Base-by-base conservation (phyloP, 352 stramenopile genomes). In the Phytophthora cryptogea region DNA sequence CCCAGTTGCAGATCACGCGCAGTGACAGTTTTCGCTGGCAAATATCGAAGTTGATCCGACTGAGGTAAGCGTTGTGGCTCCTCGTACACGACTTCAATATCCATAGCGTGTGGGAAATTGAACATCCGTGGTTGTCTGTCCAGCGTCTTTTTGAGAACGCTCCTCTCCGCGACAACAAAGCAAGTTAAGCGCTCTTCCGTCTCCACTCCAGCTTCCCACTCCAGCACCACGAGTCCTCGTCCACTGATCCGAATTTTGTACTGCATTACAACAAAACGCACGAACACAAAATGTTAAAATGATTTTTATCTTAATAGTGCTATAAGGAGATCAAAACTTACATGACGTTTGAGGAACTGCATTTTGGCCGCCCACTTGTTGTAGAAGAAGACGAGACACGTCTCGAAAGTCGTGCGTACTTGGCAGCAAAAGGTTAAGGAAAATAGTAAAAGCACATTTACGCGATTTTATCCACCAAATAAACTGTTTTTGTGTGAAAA, bases 311-410 rank as follows among this genome's bases (percentile, higher is more conserved):
- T n/a, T n/a, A n/a, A n/a, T n/a, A n/a, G n/a, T n/a, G n/a, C n/a
- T n/a, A n/a, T n/a, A n/a, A n/a, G n/a, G n/a, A n/a, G n/a, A n/a
- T n/a, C 9, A 28, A 30, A 31, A 76, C 78, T 63, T 75, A 78
- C 83, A 59, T 86, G 70, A 30, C 78, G 77, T 56, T 88, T 71
- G 28, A 93, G 65, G 40, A 83, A 80, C 41, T 72, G 50, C 63
- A 90, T 76, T 16, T 72, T 78, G 16, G 68, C 56, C 17, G 81
- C 82, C 84, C 84, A 93, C 28, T 77, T 71, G 52, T 93, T 78
- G 60, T 93, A 93, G 31, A 91, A 74, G 55, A 83, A 93, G 48
- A 93, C 78, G 17, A 80, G 54, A 44, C 62, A 80, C 48, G 70
- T 75, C 52, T 83, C 56, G 45, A 73, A 86, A 16, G 69, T 80